phyloP scores from a whole-genome alignment of 2,329 filamentous ascomycete genomes.

The Harringtonia aguacate region DNA sequence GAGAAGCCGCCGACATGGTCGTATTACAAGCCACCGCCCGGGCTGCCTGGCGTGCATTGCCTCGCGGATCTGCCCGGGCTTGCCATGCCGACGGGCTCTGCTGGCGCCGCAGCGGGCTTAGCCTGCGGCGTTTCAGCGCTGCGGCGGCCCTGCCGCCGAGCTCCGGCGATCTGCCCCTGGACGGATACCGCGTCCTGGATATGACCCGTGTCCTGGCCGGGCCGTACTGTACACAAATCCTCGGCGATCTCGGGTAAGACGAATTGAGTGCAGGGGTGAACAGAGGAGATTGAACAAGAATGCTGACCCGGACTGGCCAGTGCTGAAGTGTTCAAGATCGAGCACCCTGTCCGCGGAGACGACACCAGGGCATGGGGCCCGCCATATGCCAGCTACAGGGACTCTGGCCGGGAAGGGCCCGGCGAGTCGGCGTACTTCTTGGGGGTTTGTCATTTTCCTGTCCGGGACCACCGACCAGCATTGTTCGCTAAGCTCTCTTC shows the following conservation, averaged over 20 bases:
- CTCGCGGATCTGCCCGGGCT: not conserved
- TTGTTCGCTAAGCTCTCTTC: constrained; percentile 4
- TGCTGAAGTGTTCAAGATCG: constrained; percentile 94
- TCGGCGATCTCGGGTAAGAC: constrained; percentile 82
- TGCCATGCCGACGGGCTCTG: not conserved
- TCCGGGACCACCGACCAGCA: no score
- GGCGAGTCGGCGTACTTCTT: constrained; percentile 96
- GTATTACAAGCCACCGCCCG: not conserved
- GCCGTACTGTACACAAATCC: constrained; percentile 95
- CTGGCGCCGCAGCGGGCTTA: not conserved
- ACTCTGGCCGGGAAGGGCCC: constrained; percentile 51
- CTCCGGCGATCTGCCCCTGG: constrained; percentile 47
- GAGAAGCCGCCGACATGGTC: not conserved
- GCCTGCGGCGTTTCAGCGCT: not conserved
- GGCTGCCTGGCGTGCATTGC: not conserved
- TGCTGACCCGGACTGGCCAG: constrained; percentile 31
- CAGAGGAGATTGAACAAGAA: not conserved
- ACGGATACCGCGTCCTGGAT: constrained; percentile 82
- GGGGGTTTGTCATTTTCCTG: constrained; percentile 45
- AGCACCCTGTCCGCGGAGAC: constrained; percentile 83
- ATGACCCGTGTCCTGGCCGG: constrained; percentile 95
- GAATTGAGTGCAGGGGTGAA: not conserved
- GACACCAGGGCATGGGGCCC: constrained; percentile 96
- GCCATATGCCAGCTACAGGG: constrained; percentile 72
- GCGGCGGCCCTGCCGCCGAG: not conserved